Base-by-base conservation (phyloP, 768 basidiomycete genomes). In the Zangia roseola region DNA sequence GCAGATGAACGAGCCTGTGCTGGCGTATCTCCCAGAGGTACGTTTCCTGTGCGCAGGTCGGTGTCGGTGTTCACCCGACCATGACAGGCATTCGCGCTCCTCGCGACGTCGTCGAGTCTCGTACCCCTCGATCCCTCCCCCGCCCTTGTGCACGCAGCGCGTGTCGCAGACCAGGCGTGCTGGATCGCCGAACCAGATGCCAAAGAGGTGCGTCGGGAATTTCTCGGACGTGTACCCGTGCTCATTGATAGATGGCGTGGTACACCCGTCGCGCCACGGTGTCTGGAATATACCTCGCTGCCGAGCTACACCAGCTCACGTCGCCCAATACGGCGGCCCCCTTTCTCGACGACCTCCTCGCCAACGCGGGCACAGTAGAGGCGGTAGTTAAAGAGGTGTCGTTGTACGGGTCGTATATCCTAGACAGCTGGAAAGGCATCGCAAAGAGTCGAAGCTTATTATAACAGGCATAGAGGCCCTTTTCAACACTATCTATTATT, bases 301-400 rank as follows among this genome's bases (percentile, higher is more conserved):
- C 88, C 52, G 90, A 92, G 68, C 71, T 93, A 14, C 90, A 91
- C 59, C 90, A 93, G 61, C 61, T 93, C n/a, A 77, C 80, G 0
- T 92, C 90, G 2, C 87, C 90, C 5, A 59, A 70, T 12, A 88
- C 88, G 3, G 81, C 86, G 0, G 68, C 72, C 24, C 67, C 71
- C 3, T 91, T 93, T 71, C 73, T 93, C 13, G 82, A 85, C 39
- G 68, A 75, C 8, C 77, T 91, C 6, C 73, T 92, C 13, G 71
- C 75, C 10, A 67, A 74, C 3, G 77, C 81, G 3, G 65, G 72
- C 3, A 54, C 66, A 2, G 56, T 82, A 0, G 75, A 80, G 39
- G 64, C 65, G 1, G 72, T 78, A 0, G 48, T 86, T 8, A 71
- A 70, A 35, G 85, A 90, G 50, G 71, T 76, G 0, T 69, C 68